phyloP scores from a whole-genome alignment of 129 eudicot species.

The Cynara cardunculus region DNA sequence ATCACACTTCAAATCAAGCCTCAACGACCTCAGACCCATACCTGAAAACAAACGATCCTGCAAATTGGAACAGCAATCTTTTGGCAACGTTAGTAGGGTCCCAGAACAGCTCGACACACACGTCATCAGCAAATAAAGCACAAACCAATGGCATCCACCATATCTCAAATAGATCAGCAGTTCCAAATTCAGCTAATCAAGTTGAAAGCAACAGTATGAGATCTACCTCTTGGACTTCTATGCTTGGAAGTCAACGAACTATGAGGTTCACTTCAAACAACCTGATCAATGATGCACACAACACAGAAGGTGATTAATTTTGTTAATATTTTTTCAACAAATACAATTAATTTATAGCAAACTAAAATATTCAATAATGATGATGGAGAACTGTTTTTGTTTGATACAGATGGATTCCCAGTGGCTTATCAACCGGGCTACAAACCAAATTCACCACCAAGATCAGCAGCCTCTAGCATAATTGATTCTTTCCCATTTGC shows the following conservation, averaged over 20 bases:
- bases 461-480: conserved; percentile 23
- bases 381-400: background rate
- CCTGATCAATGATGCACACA: conserved; percentile 8
- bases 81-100: conserved; percentile 31
- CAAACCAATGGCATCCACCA: conserved; percentile 8
- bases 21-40: background rate
- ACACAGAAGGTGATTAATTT: conserved; percentile 17
- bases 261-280: conserved; percentile 20
- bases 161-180: background rate
- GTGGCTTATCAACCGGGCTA: conserved; percentile 27
- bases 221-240: conserved; percentile 9
- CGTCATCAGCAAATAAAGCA: conserved; percentile 4
- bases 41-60: conserved; percentile 15
- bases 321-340: background rate
- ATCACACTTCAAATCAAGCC: conserved; percentile 5
- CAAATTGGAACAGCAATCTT: conserved; percentile 29
- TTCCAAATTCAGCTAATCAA: conserved; percentile 14
- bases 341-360: background rate
- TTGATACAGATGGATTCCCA: conserved; percentile 43
- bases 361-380: background rate
- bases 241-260: conserved; percentile 24
- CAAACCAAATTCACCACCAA: conserved; percentile 43
- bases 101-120: background rate
- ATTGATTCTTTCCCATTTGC: conserved; percentile 34
- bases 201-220: background rate